Conservation (phyloP, 73 alveolate species). For the Stentor roeselii region DNA sequence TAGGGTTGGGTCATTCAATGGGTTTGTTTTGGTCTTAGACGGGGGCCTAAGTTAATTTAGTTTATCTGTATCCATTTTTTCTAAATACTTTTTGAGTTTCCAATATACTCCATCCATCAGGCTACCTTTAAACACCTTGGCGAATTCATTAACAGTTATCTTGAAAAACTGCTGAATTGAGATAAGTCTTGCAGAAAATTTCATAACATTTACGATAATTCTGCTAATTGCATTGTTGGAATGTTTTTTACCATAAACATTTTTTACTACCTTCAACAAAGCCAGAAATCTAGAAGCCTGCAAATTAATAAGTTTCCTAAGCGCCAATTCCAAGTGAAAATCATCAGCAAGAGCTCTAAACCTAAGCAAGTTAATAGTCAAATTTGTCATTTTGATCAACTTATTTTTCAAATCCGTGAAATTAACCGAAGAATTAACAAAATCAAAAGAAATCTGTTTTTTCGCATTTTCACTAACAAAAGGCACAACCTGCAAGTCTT, state of each 20-base stretch:
- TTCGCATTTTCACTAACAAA: constrained; percentile 1
- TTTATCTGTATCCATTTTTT: no score
- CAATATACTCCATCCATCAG: not conserved
- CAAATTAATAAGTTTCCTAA: not conserved
- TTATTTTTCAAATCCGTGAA: not conserved
- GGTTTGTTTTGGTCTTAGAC: no score
- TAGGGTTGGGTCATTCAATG: no score
- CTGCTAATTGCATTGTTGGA: not conserved
- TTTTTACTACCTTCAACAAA: not conserved
- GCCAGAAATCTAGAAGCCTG: not conserved
- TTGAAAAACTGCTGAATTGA: not conserved
- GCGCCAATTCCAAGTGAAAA: not conserved
- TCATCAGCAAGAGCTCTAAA: not conserved
- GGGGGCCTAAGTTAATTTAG: no score
- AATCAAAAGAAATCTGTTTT: not conserved
- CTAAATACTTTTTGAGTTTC: not conserved
- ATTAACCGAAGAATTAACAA: not conserved
- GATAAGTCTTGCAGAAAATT: not conserved
- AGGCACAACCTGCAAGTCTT: not conserved
- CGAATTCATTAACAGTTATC: not conserved
- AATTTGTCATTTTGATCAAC: constrained; percentile 6
- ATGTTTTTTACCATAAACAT: not conserved
- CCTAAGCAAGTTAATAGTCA: not conserved
- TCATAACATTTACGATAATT: constrained; percentile 14
- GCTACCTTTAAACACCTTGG: not conserved